These are phyloP conservation scores for Geotrichum candidum DNA, from an alignment of 1,139 yeast genomes.

Conservation along the genomic window DNA sequence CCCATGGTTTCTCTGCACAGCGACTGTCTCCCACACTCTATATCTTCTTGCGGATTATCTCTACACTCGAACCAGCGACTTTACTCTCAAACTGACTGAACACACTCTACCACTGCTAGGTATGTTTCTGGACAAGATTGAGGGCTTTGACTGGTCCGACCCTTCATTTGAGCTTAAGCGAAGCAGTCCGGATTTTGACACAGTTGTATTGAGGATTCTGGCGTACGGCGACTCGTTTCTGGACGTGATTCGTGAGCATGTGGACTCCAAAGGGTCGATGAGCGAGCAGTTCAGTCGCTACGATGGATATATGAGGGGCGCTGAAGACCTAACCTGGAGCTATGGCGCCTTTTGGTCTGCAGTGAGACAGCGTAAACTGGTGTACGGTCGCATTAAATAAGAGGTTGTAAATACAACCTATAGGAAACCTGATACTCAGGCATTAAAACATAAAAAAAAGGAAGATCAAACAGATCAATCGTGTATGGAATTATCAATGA, in stretches of 20 bases:
- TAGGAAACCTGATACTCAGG: not conserved
- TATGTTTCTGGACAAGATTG: slow-evolving; percentile 21
- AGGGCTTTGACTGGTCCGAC: slow-evolving; percentile 17
- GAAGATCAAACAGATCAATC: not conserved
- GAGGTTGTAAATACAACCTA: not conserved
- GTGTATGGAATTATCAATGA: not conserved
- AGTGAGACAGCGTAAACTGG: slow-evolving; percentile 37
- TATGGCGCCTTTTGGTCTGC: slow-evolving; percentile 75
- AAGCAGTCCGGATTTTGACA: slow-evolving; percentile 19
- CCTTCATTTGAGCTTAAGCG: slow-evolving; percentile 9
- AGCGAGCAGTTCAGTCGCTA: slow-evolving; percentile 83
- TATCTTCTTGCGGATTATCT: slow-evolving; percentile 36
- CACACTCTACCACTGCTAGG: slow-evolving; percentile 27
- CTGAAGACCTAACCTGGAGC: slow-evolving; percentile 84
- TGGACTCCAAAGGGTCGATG: slow-evolving; percentile 66
- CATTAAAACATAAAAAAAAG: not conserved
- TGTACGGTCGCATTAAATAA: slow-evolving; percentile 2
- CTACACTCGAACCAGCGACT: slow-evolving; percentile 32
- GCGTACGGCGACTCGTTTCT: slow-evolving; percentile 71
- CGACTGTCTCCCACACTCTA: slow-evolving; percentile 65
- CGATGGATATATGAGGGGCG: slow-evolving; percentile 85
- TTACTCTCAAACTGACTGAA: slow-evolving; percentile 30
- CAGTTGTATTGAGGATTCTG: slow-evolving; percentile 22
- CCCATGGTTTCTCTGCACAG: slow-evolving; percentile 92
- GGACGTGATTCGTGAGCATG: slow-evolving; percentile 65